phyloP scores from a whole-genome alignment of 345 rosid species.

The Odontarrhena argentea region DNA sequence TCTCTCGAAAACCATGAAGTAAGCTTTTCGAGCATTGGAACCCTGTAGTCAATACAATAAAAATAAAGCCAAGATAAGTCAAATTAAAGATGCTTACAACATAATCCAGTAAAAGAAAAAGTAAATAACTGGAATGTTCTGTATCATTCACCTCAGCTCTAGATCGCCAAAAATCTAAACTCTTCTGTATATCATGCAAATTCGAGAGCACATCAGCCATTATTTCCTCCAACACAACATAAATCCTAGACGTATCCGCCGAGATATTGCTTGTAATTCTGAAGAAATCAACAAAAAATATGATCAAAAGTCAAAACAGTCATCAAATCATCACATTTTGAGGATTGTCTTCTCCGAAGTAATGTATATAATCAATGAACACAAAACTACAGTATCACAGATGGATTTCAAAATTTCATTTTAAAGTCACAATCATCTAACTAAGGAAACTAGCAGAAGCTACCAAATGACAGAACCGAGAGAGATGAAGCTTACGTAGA shows the following conservation, averaged over 20 bases:
- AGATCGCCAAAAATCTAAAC: slow-evolving; percentile 80
- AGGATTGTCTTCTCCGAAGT: not conserved
- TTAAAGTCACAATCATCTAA: slow-evolving; percentile 19
- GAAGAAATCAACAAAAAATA: slow-evolving; percentile 19
- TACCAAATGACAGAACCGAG: not conserved
- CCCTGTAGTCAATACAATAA: slow-evolving; percentile 47
- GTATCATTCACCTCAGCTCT: slow-evolving; percentile 68
- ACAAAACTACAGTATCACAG: slow-evolving; percentile 3
- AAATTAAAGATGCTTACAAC: not conserved
- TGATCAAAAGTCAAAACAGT: slow-evolving; percentile 36
- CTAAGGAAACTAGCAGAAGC: slow-evolving; percentile 1
- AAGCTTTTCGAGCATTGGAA: slow-evolving; percentile 63
- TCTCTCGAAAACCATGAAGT: slow-evolving; percentile 86
- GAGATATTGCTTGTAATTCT: slow-evolving; percentile 44
- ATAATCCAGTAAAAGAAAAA: slow-evolving; percentile 15
- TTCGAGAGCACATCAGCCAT: slow-evolving; percentile 54
- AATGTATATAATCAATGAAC: slow-evolving; percentile 1
- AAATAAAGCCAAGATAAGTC: not conserved
- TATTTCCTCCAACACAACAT: slow-evolving; percentile 68
- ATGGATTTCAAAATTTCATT: not conserved
- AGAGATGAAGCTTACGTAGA: slow-evolving; percentile 50
- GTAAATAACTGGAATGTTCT: slow-evolving; percentile 5
- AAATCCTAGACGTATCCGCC: slow-evolving; percentile 46
- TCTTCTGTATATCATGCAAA: slow-evolving; percentile 67
- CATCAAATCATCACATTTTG: not conserved